These are phyloP conservation scores for Poa annua DNA, from an alignment of 176 grass and related monocot species.

Conservation along the genomic window DNA sequence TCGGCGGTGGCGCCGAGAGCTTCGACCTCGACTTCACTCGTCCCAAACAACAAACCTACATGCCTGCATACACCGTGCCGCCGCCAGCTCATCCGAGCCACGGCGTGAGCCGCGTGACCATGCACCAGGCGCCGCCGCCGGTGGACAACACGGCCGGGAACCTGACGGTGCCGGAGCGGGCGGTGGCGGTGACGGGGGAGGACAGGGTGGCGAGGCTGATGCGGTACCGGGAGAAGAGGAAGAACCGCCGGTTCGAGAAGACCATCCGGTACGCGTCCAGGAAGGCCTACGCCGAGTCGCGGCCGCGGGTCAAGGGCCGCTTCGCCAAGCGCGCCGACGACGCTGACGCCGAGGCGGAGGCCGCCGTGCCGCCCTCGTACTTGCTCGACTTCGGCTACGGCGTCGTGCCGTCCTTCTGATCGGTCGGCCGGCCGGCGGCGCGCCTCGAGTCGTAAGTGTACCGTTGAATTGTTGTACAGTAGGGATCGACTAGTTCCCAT, in stretches of 20 bases:
- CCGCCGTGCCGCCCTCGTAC: conserved; percentile 52
- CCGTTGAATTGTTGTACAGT: too few relatives aligned
- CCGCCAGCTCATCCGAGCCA: conserved; percentile 26
- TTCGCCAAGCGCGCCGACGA: conserved; percentile 80
- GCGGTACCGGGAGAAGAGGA: conserved; percentile 91
- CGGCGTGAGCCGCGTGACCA: conserved; percentile 27
- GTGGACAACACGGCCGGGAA: conserved; percentile 62
- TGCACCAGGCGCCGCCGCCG: conserved; percentile 53
- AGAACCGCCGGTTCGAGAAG: conserved; percentile 95
- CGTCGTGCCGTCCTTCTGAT: conserved; percentile 81
- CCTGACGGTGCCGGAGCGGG: conserved; percentile 53
- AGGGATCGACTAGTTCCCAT: too few relatives aligned
- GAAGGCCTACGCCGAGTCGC: conserved; percentile 90
- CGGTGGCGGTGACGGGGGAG: conserved; percentile 45
- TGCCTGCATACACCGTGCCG: conserved; percentile 41
- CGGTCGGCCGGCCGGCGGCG: neutral
- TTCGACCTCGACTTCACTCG: conserved; percentile 57
- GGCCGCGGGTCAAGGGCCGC: conserved; percentile 86
- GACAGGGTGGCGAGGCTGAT: conserved; percentile 77
- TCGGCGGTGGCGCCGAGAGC: conserved; percentile 27
- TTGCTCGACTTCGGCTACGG: conserved; percentile 72
- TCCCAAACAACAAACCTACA: conserved; percentile 42
- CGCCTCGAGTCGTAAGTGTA: neutral
- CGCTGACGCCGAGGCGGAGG: conserved; percentile 37
- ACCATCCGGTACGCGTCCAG: conserved; percentile 91